phyloP scores from a whole-genome alignment of 306 rosid genomes.

The Adenanthera pavonina region DNA sequence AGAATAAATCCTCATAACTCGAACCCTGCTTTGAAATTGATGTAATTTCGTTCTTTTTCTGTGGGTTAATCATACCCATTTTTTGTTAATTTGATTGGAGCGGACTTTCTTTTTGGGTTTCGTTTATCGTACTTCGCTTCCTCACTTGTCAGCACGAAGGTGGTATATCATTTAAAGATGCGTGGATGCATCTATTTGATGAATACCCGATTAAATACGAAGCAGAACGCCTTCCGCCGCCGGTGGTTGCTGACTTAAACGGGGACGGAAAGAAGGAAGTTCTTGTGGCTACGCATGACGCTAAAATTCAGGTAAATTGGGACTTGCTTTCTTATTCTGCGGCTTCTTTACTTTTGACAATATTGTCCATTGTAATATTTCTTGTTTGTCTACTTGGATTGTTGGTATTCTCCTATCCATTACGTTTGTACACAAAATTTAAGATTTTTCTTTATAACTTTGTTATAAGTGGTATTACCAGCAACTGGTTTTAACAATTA shows the following conservation, averaged over 20 bases:
- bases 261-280: slow-evolving; percentile 97
- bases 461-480: slow-evolving; percentile 16
- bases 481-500: slow-evolving; percentile 24
- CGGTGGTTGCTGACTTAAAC: slow-evolving; percentile 87
- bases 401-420: not conserved
- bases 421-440: slow-evolving; percentile 1
- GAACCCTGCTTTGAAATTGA: not conserved
- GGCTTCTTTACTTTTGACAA: not conserved
- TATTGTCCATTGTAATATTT: not conserved
- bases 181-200: slow-evolving; percentile 94
- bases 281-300: slow-evolving; percentile 91
- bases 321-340: slow-evolving; percentile 5
- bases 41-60: not conserved
- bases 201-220: slow-evolving; percentile 94
- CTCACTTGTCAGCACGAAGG: slow-evolving; percentile 77
- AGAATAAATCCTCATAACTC: slow-evolving; percentile 27
- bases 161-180: slow-evolving; percentile 89
- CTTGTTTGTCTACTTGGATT: slow-evolving; percentile 5
- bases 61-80: not conserved
- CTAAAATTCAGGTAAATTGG: slow-evolving; percentile 81
- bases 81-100: slow-evolving; percentile 32
- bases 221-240: slow-evolving; percentile 96
- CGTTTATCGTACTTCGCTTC: slow-evolving; percentile 7
- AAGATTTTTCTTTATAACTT: slow-evolving; percentile 26
- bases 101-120: not conserved